Percentiles rank a stretch among this genome's conserved stretches.
These are phyloP conservation scores for Pythium periplocum DNA, from an alignment of 352 stramenopile genomes.

Conservation along the genomic window DNA sequence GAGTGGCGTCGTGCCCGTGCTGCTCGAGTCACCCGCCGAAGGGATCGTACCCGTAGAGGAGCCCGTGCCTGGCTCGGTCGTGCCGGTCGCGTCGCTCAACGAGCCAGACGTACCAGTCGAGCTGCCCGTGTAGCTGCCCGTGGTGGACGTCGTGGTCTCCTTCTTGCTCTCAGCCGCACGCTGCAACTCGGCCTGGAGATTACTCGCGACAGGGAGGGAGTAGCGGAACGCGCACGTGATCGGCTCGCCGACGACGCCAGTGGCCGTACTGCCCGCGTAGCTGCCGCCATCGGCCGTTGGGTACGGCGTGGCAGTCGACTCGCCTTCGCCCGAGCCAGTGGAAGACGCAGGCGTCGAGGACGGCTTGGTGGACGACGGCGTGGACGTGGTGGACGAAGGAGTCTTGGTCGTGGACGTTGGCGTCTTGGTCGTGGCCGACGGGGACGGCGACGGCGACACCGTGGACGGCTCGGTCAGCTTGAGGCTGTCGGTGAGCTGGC, in stretches of 20 bases:
- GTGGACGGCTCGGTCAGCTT: too few relatives aligned
- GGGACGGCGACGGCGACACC: not conserved
- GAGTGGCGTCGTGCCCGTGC: not conserved
- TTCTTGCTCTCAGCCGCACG: slow-evolving; percentile 8
- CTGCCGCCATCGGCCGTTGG: slow-evolving; percentile 4
- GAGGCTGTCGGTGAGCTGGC: too few relatives aligned
- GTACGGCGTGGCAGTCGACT: not conserved
- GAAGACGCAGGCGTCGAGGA: not conserved
- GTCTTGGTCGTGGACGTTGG: not conserved
- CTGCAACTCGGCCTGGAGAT: slow-evolving; percentile 16
- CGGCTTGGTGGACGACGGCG: slow-evolving; percentile 3
- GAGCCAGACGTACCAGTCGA: slow-evolving; percentile 1
- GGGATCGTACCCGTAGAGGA: slow-evolving; percentile 3
- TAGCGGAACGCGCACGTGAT: slow-evolving; percentile 24
- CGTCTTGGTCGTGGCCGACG: not conserved
- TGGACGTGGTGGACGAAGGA: not conserved
- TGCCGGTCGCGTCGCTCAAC: not conserved
- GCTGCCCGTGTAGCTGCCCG: not conserved
- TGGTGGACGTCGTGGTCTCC: slow-evolving; percentile 7
- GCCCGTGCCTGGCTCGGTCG: slow-evolving; percentile 1
- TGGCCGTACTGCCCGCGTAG: not conserved
- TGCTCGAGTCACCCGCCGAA: not conserved
- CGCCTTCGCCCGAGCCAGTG: too few relatives aligned
- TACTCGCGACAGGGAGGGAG: slow-evolving; percentile 19
- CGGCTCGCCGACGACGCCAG: slow-evolving; percentile 4